Base-by-base conservation (phyloP, 345 rosid species). In the Corymbia maculata region DNA sequence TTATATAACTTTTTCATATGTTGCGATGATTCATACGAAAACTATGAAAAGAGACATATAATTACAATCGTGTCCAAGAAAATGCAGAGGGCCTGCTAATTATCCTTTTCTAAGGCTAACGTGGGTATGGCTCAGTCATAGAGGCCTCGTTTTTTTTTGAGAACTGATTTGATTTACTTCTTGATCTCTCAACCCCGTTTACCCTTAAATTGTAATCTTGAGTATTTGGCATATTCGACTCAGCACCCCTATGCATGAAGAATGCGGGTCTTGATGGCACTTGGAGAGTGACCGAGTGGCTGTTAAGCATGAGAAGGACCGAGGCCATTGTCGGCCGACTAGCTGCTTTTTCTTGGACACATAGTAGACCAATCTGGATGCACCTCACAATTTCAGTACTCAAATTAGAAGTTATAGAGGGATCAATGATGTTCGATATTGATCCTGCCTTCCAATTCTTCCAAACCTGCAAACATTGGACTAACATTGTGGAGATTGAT, bases 281-380 rank as follows among this genome's bases (percentile, higher is more conserved):
- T 4, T 92, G 91, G 19, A 96, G 93, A 5, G 92, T 89, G 30
- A 91, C 82, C 1, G 95, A 95, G 79, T 85, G 32, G 88, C 93
- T 93, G 26, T 32, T 92, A 22, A 95, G 93, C 97, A 95, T 93
- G 1, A 92, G 91, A 66, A 82, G 91, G 51, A 95, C 86, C 2
- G 92, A 47, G 36, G 90, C 89, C 95, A 93, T 95, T 9, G 93
- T 93, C 51, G 96, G 96, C 57, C 96, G 91, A 61, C 13, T 88
- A 1, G 89, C 89, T 4, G 86, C 68, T 75, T 90, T 93, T 82
- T 94, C 93, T 88, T 96, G 98, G 87, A 93, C 94, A n/a, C 96
- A 95, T 13, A 93, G 90, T 14, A 95, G 79, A 7, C 93, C 96
- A 16, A 95, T 92, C 79, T 94, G 95, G 59, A 96, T 90, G 91